Evolutionary conservation across 352 stramenopile species (phyloP), one percentile per base, ranked within the genome.

Genomic region (Pythium sp.): DNA sequence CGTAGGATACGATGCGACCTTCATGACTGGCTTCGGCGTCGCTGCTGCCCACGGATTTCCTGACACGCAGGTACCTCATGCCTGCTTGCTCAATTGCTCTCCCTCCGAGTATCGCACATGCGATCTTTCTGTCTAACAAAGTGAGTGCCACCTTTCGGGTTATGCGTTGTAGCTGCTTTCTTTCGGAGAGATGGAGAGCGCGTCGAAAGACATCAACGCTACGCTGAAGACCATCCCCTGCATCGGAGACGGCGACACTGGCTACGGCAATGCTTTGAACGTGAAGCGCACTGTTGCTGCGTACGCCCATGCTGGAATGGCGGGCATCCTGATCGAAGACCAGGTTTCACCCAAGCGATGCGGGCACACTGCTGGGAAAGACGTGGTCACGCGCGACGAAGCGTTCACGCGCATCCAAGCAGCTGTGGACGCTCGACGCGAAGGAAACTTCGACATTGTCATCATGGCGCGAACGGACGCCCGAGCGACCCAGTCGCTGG

Each of bases 401-500:
- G 93, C 93, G 2, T 90, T 96, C 41, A 75, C 78, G 55, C 82
- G 91, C 58, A 82, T 98, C 15, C 74, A 86, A 30, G 95, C 93
- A 18, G 93, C 95, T 3, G 95, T 95, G 68, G 91, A 98, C 80
- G 93, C 95, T 47, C 91, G 89, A 14, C 65, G 67, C 34, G 84
- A 97, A 75, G 92, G 92, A 28, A 82, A 74, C 20, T 86, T 95
- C 24, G 95, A 97, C 58, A 96, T 98, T 58, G 76, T 99, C 32
- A 95, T 99, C 71, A 86, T 99, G 74, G 97, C 95, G 24, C 78
- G 94, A 49, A 99, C 97, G 0, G 97, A 99, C 75, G 88, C 95
- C 11, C 78, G 97, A 46, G 91, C 78, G 24, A 96, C 85, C 14
- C 78, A 98, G 53, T 93, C 88, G 51, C 74, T 98, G 49, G 82